Evolutionary conservation across 2,329 filamentous ascomycete species (phyloP), one percentile per base, ranked within the genome.

Genomic region (Aspergillus neoniger): DNA sequence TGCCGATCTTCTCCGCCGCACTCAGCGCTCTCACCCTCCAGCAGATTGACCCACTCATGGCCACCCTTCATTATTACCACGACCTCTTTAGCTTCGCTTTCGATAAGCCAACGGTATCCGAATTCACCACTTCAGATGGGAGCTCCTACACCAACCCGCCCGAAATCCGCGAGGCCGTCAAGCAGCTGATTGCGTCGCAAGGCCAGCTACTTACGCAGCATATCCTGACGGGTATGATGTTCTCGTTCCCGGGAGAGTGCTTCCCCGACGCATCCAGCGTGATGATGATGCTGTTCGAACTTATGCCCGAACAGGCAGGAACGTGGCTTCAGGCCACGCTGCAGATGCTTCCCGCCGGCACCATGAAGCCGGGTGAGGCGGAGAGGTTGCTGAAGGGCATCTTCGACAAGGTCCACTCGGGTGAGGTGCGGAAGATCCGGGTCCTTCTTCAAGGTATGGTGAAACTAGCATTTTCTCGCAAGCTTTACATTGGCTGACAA

Each of bases 201-300:
- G 92, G 95, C 39, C 88, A 92, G 70, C 80, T 87, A 58, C 82
- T 99, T 28, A 88, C 95, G 7, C 94, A 96, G 77, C 90, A 93
- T 65, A 88, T 96, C 60, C 84, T 99, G 80, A 95, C 93, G 1
- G 95, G 95, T 62, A 96, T 99, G 93, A 98, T 99, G 94, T 97
- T 97, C 75, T 96, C 90, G 0, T 99, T 99, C 79, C 96, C 95
- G 0, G 87, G 91, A 47, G 95, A 98, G 75, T 97, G 93, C 78
- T 96, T 98, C 72, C 89, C 93, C 0, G 95, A 99, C 73, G 93
- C 92, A 15, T 96, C 92, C 52, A 93, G 92, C 4, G 91, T 96
- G n/a, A 80, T 99, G 55, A 86, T 99, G 62, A 88, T 89, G 3
- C 83, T 98, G 65, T 96, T 99, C 73, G 90, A 96, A 74, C 81